These are phyloP conservation scores for Penicillium tannophilum DNA, from an alignment of 495 filamentous ascomycete genomes.

Conservation along the genomic window DNA sequence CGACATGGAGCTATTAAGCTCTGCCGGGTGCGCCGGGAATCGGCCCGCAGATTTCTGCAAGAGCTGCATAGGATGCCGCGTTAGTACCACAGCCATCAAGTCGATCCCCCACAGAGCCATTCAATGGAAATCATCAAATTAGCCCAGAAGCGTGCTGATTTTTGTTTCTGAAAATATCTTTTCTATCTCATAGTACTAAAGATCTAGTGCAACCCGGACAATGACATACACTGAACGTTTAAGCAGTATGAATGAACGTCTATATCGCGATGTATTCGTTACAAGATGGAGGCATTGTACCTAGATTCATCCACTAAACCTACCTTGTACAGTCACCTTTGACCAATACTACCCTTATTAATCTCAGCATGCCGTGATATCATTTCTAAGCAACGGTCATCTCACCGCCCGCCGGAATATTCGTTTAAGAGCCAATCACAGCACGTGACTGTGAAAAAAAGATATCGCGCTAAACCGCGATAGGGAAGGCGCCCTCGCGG, in stretches of 20 bases:
- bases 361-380: neutral
- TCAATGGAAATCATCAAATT: no score
- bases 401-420: slow-evolving; percentile 12
- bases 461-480: slow-evolving; percentile 25
- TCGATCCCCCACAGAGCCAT: no score
- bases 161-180: no score
- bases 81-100: neutral
- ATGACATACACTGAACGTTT: no score
- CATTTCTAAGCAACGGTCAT: neutral
- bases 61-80: neutral
- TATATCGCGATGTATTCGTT: neutral
- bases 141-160: no score
- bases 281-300: no score
- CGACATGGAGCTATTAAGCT: neutral
- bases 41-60: neutral
- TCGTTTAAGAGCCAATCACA: slow-evolving; percentile 44
- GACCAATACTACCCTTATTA: no score
- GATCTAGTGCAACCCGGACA: no score
- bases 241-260: no score
- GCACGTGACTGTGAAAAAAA: slow-evolving; percentile 1
- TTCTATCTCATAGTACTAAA: no score
- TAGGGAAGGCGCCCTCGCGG: slow-evolving; percentile 16
- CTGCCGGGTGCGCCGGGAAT: neutral
- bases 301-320: no score
- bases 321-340: no score